Percentiles rank a stretch among this genome's conserved stretches.
These are phyloP conservation scores for Auriscalpium microsporum DNA, from an alignment of 768 basidiomycete genomes.

Conservation along the genomic window DNA sequence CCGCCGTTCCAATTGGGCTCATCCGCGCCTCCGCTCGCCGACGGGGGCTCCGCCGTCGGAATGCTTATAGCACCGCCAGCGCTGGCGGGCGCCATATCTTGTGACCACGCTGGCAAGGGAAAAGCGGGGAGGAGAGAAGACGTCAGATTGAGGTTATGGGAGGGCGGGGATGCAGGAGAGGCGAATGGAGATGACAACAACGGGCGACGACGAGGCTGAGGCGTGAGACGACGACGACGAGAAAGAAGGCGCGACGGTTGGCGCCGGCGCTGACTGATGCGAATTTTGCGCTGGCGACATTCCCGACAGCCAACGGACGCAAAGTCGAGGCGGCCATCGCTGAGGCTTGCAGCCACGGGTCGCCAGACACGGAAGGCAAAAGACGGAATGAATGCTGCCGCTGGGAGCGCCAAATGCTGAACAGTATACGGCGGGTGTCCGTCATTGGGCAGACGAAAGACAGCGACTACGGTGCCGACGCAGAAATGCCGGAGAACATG, in stretches of 20 bases:
- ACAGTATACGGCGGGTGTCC: constrained; percentile 18
- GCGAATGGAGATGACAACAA: constrained; percentile 21
- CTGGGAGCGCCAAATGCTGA: constrained; percentile 9
- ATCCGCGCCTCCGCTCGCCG: constrained; percentile 38
- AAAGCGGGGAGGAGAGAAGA: constrained; percentile 29
- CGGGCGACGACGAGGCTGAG: constrained; percentile 16
- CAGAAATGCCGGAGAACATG: constrained; percentile 14
- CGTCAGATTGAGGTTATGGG: constrained; percentile 34
- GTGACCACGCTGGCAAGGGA: constrained; percentile 72
- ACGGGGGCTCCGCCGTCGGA: constrained; percentile 40
- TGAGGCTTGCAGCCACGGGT: not conserved
- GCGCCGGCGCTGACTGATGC: not conserved
- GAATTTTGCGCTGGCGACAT: not conserved
- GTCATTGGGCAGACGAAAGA: constrained; percentile 4
- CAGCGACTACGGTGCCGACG: constrained; percentile 13
- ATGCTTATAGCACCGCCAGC: constrained; percentile 53
- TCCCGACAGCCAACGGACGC: constrained; percentile 1
- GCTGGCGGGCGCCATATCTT: constrained; percentile 62
- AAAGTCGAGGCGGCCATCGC: not conserved
- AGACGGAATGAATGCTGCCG: constrained; percentile 11
- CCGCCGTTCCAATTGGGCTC: constrained; percentile 50
- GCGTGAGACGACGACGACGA: constrained; percentile 10
- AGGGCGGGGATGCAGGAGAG: constrained; percentile 8
- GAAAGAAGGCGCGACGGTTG: constrained; percentile 9
- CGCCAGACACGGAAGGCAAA: not conserved